phyloP scores from a whole-genome alignment of 805 yeast genomes.

The Candida wancherniae region DNA sequence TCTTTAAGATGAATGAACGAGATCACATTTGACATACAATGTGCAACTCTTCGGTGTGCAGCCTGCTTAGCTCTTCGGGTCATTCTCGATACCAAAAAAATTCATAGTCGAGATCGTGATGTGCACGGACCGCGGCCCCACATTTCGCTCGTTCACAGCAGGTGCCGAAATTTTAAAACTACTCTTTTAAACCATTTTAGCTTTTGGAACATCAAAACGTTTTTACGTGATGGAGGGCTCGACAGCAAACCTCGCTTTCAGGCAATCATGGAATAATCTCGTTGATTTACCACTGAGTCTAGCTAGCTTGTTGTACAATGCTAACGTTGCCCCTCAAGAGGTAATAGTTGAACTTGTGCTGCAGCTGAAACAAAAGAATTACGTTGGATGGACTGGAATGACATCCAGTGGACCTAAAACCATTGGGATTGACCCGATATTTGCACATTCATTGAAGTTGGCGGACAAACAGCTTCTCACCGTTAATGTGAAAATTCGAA shows the following conservation, averaged over 20 bases:
- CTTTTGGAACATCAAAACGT: neutral
- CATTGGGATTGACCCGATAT: conserved; percentile 64
- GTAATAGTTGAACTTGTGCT: conserved; percentile 47
- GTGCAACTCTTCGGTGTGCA: no score
- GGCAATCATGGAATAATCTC: conserved; percentile 43
- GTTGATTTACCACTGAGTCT: conserved; percentile 51
- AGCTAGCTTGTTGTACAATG: conserved; percentile 42
- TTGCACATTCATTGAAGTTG: conserved; percentile 51
- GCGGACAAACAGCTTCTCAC: conserved; percentile 35
- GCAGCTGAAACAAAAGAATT: conserved; percentile 23
- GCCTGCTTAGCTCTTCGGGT: no score
- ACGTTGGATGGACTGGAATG: conserved; percentile 69
- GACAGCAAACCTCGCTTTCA: conserved; percentile 23
- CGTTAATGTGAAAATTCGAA: conserved; percentile 44
- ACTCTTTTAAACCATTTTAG: neutral
- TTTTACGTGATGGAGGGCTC: conserved; percentile 38
- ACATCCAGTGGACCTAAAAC: conserved; percentile 25
- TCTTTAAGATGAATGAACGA: no score
- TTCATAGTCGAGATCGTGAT: no score
- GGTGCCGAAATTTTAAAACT: no score
- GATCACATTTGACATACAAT: no score
- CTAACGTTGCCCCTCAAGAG: conserved; percentile 54
- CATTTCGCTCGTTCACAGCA: no score
- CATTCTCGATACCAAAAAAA: no score
- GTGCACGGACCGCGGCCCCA: no score